These are phyloP conservation scores for Dryadomyces quercivorus DNA, from an alignment of 2,329 filamentous ascomycete species.

Conservation along the genomic window DNA sequence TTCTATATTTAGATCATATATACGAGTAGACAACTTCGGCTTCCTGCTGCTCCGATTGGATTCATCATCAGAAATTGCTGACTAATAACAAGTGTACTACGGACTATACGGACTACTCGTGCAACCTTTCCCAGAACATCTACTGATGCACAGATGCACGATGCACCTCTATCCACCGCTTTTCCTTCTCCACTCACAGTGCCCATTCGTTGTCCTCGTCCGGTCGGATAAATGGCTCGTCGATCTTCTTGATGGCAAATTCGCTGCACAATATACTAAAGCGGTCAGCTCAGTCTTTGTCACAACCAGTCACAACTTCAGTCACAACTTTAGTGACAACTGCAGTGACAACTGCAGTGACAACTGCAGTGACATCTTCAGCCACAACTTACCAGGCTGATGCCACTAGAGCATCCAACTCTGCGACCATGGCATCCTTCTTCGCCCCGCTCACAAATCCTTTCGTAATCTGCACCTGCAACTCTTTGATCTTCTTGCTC, in stretches of 20 bases:
- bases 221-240: conserved; percentile 75
- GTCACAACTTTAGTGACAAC: too few species aligned
- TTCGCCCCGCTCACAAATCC: conserved; percentile 57
- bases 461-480: conserved; percentile 73
- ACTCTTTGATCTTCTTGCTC: conserved; percentile 68
- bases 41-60: too few species aligned
- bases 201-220: conserved; percentile 78
- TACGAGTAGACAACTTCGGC: too few species aligned
- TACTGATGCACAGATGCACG: background rate
- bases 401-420: conserved; percentile 85
- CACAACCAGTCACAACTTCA: too few species aligned
- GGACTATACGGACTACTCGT: too few species aligned
- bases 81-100: too few species aligned
- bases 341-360: too few species aligned
- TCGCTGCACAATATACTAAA: conserved; percentile 83
- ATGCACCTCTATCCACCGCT: background rate
- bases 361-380: too few species aligned
- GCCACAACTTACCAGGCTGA: conserved; percentile 65
- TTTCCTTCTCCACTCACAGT: conserved; percentile 6
- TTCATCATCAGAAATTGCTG: too few species aligned
- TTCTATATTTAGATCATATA: too few species aligned
- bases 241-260: conserved; percentile 84
- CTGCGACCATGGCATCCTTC: conserved; percentile 72
- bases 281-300: background rate
- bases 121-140: too few species aligned